Conservation (phyloP, 1,284 basidiomycete genomes). For the Pyrrhoderma lamaoense region DNA sequence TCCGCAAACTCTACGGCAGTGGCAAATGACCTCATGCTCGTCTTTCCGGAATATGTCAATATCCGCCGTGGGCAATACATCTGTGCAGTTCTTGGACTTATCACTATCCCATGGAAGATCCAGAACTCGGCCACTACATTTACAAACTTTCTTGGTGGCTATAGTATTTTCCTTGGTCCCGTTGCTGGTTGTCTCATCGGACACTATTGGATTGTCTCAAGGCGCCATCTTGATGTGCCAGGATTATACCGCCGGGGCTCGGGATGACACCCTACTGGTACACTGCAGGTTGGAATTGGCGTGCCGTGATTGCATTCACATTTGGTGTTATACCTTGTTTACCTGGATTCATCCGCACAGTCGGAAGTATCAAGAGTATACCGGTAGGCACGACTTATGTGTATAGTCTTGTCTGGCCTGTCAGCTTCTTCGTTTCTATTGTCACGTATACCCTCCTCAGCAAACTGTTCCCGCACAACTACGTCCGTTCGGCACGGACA, state of each 20-base stretch:
- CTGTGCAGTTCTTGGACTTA: slow-evolving; percentile 8
- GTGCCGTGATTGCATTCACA: slow-evolving; percentile 1
- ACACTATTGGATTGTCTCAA: slow-evolving; percentile 6
- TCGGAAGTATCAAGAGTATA: slow-evolving; percentile 3
- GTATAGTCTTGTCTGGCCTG: slow-evolving; percentile 5
- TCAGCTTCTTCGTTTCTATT: background rate
- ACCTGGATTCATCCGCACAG: slow-evolving; percentile 1
- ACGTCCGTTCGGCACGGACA: background rate
- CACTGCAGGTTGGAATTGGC: slow-evolving; percentile 7
- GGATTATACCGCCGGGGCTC: slow-evolving; percentile 5
- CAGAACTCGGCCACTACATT: slow-evolving; percentile 8
- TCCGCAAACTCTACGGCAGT: slow-evolving; percentile 7
- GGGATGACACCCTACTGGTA: slow-evolving; percentile 7
- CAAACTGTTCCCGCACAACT: background rate
- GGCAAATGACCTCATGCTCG: slow-evolving; percentile 7
- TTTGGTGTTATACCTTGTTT: slow-evolving; percentile 1
- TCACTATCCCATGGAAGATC: slow-evolving; percentile 10
- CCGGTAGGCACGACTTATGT: slow-evolving; percentile 3
- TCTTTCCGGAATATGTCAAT: slow-evolving; percentile 9
- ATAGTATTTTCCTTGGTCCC: slow-evolving; percentile 9
- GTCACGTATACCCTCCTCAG: background rate
- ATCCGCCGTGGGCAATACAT: slow-evolving; percentile 11
- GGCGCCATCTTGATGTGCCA: slow-evolving; percentile 5
- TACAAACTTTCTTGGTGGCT: slow-evolving; percentile 9
- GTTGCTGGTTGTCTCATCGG: slow-evolving; percentile 5